These are phyloP conservation scores for Phytophthora pisi DNA, from an alignment of 352 stramenopile genomes.

Conservation along the genomic window DNA sequence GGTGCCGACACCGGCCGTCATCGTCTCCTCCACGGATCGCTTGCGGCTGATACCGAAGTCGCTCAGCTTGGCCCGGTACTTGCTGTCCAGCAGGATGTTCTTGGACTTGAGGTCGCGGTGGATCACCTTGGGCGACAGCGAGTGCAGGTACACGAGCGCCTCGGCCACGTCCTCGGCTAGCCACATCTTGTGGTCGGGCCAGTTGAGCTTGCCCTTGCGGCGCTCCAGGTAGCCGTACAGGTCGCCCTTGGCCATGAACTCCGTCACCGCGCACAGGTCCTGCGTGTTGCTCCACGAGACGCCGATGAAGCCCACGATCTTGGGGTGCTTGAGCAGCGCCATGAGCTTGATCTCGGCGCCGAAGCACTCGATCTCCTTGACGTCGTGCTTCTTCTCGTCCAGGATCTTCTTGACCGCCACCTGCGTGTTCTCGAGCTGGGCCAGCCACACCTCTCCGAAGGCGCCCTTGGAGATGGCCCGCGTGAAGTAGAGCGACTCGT, in stretches of 20 bases:
- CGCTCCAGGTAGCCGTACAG: slow-evolving; percentile 44
- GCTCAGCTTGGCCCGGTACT: slow-evolving; percentile 65
- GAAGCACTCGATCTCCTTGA: slow-evolving; percentile 84
- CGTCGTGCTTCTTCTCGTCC: slow-evolving; percentile 78
- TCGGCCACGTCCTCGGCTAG: slow-evolving; percentile 71
- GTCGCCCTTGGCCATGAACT: slow-evolving; percentile 62
- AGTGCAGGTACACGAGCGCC: slow-evolving; percentile 83
- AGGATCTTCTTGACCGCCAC: slow-evolving; percentile 86
- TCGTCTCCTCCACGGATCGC: slow-evolving; percentile 74
- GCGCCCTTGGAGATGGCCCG: slow-evolving; percentile 76
- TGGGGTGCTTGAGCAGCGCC: slow-evolving; percentile 53
- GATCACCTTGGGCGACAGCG: slow-evolving; percentile 74
- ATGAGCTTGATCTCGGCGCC: slow-evolving; percentile 58
- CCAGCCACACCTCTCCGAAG: slow-evolving; percentile 85
- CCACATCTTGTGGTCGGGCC: slow-evolving; percentile 39
- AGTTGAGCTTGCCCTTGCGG: slow-evolving; percentile 32
- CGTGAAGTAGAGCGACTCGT: slow-evolving; percentile 79
- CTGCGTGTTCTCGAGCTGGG: slow-evolving; percentile 77
- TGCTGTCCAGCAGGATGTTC: slow-evolving; percentile 74
- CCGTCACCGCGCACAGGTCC: slow-evolving; percentile 55
- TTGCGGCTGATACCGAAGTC: slow-evolving; percentile 81
- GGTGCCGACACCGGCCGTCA: slow-evolving; percentile 82
- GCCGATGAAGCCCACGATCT: slow-evolving; percentile 57
- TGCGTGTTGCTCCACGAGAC: slow-evolving; percentile 56
- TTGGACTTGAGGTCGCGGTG: slow-evolving; percentile 30